Evolutionary conservation across 139 green algal genomes (phyloP), one percentile per base, ranked within the genome.

Genomic region (Trebouxia sp.): DNA sequence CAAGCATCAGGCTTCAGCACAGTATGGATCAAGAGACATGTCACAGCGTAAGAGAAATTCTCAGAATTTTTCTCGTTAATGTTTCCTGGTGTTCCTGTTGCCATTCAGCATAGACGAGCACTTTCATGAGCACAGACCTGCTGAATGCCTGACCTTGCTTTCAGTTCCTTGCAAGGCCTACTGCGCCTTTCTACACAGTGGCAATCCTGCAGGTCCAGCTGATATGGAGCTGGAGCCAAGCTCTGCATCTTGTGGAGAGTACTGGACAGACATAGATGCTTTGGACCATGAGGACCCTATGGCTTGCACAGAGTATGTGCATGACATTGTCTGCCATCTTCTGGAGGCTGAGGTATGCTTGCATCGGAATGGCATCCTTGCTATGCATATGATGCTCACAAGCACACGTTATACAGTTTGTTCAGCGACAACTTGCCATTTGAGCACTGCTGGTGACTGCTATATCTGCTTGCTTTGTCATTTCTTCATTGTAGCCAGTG

Each of bases 261-360:
- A 43, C 37, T 93, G 87, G 88, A 70, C 89, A 41, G 91, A 97
- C 80, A 91, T 98, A 30, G 94, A 98, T 48, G 78, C 77, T 22
- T 22, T 82, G 4, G 91, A 94, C 75, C 41, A 79, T 14, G 87
- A 93, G 47, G 92, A 97, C 82, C 85, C 87, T 6, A 86, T 93
- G 79, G 88, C 90, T 2, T 97, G 93, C 82, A 84, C 87, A 30
- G 83, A 93, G 7, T 96, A 97, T 69, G 93, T 94, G 0, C 58
- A 81, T 6, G 80, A 87, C 35, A 97, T 98, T 50, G 96, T 95
- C 24, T 78, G 90, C 41, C 82, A 97, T 79, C 85, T 96, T 39
- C 78, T 84, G 5, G 82, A 90, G 51, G 75, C 84, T 37, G 92
- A 96, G 91, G 89, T 94, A 66, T 7, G 70, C n/a, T n/a, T n/a